Conservation (phyloP, 768 basidiomycete genomes). For the Tephrocybe sp. region DNA sequence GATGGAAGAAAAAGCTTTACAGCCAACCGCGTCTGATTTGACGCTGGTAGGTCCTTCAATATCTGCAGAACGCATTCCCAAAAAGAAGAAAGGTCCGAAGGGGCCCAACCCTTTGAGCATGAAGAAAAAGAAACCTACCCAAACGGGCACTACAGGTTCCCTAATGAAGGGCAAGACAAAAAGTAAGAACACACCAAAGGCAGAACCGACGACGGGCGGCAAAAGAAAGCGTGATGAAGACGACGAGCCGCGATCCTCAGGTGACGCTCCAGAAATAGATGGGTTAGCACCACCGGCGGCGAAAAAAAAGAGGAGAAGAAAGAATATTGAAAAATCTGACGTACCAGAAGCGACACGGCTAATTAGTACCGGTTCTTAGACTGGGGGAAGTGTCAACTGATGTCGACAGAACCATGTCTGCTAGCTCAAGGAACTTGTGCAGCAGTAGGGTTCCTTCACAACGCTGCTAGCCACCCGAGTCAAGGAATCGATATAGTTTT, state of each 20-base stretch:
- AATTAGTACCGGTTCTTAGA: no score
- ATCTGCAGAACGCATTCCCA: constrained; percentile 35
- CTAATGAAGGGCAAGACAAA: constrained; percentile 6
- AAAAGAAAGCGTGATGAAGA: constrained; percentile 19
- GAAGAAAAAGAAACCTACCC: constrained; percentile 83
- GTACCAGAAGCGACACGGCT: no score
- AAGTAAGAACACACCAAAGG: constrained; percentile 39
- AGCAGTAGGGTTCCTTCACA: no score
- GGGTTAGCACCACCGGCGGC: neutral
- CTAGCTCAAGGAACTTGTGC: no score
- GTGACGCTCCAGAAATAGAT: neutral
- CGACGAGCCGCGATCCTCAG: neutral
- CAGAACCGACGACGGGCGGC: constrained; percentile 24
- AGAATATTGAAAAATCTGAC: constrained; percentile 4
- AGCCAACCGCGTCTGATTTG: constrained; percentile 47
- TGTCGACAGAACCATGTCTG: no score
- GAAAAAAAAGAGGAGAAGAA: constrained; percentile 27
- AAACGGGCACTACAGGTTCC: neutral
- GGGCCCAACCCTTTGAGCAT: constrained; percentile 91
- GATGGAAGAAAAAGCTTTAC: constrained; percentile 64
- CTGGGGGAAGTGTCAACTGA: no score
- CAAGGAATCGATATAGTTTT: no score
- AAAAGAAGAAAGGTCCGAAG: constrained; percentile 72
- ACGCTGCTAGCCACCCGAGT: no score
- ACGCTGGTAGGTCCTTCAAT: constrained; percentile 36